phyloP scores from a whole-genome alignment of 352 stramenopile genomes.

The Globisporangium cederbergense region DNA sequence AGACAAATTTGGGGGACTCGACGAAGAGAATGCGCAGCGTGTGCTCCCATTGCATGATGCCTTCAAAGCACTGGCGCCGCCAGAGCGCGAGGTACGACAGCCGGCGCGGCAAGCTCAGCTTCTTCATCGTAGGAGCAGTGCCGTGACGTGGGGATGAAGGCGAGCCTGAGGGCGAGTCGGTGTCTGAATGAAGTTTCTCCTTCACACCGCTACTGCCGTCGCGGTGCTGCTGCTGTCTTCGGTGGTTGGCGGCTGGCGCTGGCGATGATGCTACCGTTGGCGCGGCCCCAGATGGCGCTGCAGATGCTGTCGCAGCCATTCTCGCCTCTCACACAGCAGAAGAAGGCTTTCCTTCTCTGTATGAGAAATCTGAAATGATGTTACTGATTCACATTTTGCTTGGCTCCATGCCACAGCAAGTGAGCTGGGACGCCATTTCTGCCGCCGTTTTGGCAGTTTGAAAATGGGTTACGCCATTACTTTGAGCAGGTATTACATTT shows the following conservation, averaged over 20 bases:
- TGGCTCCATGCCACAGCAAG: conserved; percentile 1
- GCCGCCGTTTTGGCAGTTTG: no score
- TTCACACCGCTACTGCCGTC: background rate
- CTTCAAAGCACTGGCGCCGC: conserved; percentile 60
- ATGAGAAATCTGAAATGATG: conserved; percentile 3
- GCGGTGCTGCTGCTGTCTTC: background rate
- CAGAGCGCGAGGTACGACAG: conserved; percentile 30
- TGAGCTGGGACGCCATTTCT: no score
- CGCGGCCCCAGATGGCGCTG: background rate
- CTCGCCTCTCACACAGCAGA: background rate
- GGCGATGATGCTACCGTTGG: background rate
- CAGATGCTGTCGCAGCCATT: conserved; percentile 9
- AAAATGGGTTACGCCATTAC: no score
- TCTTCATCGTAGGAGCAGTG: background rate
- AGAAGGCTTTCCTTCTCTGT: background rate
- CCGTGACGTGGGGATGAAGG: background rate
- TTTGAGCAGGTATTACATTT: no score
- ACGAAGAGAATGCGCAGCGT: conserved; percentile 62
- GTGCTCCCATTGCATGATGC: conserved; percentile 61
- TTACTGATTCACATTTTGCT: conserved; percentile 1
- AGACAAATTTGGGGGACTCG: conserved; percentile 43
- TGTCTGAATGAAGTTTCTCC: background rate
- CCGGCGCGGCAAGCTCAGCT: conserved; percentile 3
- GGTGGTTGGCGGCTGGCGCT: conserved; percentile 2
- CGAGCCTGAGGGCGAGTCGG: background rate